Evolutionary conservation across 2,329 filamentous ascomycete genomes (phyloP).

Genomic region (Penicillium occitanis): DNA sequence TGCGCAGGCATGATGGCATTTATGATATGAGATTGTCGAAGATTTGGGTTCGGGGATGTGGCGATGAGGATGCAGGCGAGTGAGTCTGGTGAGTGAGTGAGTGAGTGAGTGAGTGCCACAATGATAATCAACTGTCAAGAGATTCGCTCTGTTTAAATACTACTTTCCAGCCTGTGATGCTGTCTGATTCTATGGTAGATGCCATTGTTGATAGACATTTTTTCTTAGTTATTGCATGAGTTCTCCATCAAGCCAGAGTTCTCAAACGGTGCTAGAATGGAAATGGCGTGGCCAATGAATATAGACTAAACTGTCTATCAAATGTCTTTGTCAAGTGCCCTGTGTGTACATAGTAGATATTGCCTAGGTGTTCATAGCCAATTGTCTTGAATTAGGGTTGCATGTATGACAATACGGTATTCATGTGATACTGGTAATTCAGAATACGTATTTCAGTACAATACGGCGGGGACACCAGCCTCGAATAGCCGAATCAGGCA

Average conservation of each 20-base stretch:
- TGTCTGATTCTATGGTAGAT: background rate
- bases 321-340: background rate
- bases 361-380: background rate
- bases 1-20: background rate
- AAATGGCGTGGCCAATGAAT: background rate
- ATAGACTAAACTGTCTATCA: background rate
- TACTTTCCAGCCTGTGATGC: background rate
- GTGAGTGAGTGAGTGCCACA: background rate
- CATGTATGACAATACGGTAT: background rate
- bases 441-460: background rate
- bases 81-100: background rate
- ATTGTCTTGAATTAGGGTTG: background rate
- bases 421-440: background rate
- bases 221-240: background rate
- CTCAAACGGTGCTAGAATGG: background rate
- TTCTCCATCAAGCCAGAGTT: background rate
- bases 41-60: background rate
- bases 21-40: background rate
- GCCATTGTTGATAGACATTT: background rate
- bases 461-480: constrained; percentile 1
- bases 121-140: background rate
- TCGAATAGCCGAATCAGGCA: background rate
- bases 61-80: background rate
- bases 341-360: background rate
- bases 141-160: background rate